Base-by-base conservation (phyloP, 306 rosid genomes). In the Prosopis cineraria region DNA sequence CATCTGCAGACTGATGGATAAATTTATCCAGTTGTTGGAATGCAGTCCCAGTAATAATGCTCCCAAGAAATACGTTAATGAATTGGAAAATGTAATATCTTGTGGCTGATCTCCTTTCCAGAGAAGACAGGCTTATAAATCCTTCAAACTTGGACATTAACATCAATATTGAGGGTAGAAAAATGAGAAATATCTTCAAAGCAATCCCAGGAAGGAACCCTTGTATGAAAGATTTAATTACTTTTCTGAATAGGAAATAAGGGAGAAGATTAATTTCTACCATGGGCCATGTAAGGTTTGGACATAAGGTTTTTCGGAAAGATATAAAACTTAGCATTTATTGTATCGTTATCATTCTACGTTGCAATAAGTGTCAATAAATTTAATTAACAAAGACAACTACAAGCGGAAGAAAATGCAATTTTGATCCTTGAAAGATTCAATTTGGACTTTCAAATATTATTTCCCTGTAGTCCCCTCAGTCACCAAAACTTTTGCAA, bases 151-250 rank as follows among this genome's bases (percentile, higher is more conserved):
- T 95, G 33, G 98, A 92, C 98, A 95, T 91, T 11, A 86, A 12
- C 98, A 95, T 95, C 93, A 95, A 82, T 79, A 95, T 85, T 20
- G 93, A 5, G 7, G 98, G 98, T 33, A 95, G 86, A 78, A 95
- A 89, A 29, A 92, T 87, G 43, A 95, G 98, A 77, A 95, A 95
- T 69, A 95, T 78, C 93, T 95, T 95, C 91, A 95, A 82, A 73
- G 90, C 93, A 78, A 95, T 95, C 70, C 98, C 98, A 3, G 98
- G 98, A 83, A 95, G 98, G 84, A 95, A 92, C 71, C 98, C 98
- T 88, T 92, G 97, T 85, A 95, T 91, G 64, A 95, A 86, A 40
- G 91, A 78, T 83, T 95, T 92, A 39, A 92, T 77, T 80, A 86
- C 75, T 44, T 86, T 81, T 79, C 98, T 95, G 93, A 82, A 85